phyloP scores from a whole-genome alignment of 257 asterid genomes.

The Solanum neorickii region DNA sequence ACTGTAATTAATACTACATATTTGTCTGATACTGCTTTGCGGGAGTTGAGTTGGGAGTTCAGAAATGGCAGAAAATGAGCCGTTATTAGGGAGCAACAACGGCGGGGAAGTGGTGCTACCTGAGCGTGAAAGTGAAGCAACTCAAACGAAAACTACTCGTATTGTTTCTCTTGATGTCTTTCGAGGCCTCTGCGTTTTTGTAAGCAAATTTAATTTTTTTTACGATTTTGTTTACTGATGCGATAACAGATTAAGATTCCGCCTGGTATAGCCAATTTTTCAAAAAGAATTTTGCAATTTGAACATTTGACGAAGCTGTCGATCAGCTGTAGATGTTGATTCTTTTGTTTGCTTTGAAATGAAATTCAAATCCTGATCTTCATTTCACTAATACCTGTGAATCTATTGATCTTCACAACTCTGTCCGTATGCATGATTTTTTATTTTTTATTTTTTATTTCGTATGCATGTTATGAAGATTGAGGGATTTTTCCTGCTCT shows the following conservation, averaged over 20 bases:
- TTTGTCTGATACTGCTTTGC: neutral
- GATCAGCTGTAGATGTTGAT: neutral
- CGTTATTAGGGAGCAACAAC: slow-evolving; percentile 21
- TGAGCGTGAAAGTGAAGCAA: neutral
- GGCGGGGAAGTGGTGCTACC: slow-evolving; percentile 5
- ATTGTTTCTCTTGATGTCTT: slow-evolving; percentile 49
- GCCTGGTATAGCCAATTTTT: neutral
- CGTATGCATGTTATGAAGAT: neutral
- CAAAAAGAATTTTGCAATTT: neutral
- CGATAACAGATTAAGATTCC: neutral
- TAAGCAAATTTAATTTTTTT: slow-evolving; percentile 6
- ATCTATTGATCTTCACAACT: neutral
- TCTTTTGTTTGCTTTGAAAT: neutral
- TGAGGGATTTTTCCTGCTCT: neutral
- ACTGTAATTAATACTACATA: too few species aligned
- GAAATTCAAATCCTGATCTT: neutral
- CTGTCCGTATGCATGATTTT: neutral
- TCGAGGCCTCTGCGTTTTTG: slow-evolving; percentile 52
- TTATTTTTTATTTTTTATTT: too few species aligned
- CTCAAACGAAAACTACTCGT: slow-evolving; percentile 15
- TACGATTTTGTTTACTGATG: neutral
- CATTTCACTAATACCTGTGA: neutral
- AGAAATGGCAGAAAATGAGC: slow-evolving; percentile 43
- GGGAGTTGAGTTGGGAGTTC: neutral
- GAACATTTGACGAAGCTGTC: neutral